A percentile compares a stretch with the other conserved stretches of the same genome.
These are phyloP conservation scores for Colletotrichum falcatum DNA, from an alignment of 2,329 filamentous ascomycete genomes.

Conservation along the genomic window DNA sequence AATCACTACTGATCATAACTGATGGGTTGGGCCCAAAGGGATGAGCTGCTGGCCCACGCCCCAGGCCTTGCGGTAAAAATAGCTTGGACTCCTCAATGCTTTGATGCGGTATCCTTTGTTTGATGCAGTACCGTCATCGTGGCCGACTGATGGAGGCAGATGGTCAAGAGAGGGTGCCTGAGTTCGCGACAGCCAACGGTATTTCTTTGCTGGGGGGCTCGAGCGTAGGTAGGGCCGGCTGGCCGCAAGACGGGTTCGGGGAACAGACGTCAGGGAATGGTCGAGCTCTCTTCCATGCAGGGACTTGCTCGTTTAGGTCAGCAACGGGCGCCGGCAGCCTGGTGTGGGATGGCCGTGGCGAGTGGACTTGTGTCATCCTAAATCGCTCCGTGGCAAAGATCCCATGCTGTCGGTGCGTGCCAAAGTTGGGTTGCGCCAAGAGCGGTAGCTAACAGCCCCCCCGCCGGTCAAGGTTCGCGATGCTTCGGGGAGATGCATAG, in stretches of 20 bases:
- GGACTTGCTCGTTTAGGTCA: slow-evolving; percentile 32
- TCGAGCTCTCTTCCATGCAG: slow-evolving; percentile 35
- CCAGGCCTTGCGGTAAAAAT: not conserved
- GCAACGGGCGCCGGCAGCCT: slow-evolving; percentile 19
- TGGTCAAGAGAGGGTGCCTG: not conserved
- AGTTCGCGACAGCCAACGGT: not conserved
- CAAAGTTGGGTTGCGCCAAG: slow-evolving; percentile 8
- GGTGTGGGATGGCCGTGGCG: slow-evolving; percentile 19
- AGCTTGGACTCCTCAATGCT: not conserved
- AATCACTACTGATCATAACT: slow-evolving; percentile 30
- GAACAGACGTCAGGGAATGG: slow-evolving; percentile 33
- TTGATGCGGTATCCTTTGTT: not conserved
- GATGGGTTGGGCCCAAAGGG: slow-evolving; percentile 8
- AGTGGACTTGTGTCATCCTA: slow-evolving; percentile 38
- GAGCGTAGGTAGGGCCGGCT: slow-evolving; percentile 8
- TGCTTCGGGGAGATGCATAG: slow-evolving; percentile 22
- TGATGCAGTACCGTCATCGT: not conserved
- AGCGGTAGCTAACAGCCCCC: not conserved
- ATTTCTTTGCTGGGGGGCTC: slow-evolving; percentile 3
- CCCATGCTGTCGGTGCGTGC: slow-evolving; percentile 31
- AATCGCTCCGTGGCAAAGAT: slow-evolving; percentile 22
- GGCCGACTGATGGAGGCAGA: not conserved
- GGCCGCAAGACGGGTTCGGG: slow-evolving; percentile 24
- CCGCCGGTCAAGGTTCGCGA: not conserved
- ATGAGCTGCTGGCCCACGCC: slow-evolving; percentile 1